phyloP scores from a whole-genome alignment of 345 rosid species.

The Garcia nutans region DNA sequence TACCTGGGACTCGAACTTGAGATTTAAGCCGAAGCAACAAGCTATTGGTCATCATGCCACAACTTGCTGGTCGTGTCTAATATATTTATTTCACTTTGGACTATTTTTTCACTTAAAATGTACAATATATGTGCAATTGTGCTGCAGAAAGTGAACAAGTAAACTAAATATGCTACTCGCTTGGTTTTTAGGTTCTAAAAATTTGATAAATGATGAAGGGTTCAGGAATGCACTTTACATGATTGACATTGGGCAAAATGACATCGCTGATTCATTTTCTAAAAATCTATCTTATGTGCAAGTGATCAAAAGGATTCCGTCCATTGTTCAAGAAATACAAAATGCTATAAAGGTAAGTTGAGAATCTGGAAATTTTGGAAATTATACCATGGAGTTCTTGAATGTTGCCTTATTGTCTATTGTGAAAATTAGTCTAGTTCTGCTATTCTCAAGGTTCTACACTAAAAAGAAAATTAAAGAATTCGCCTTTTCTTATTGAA shows the following conservation, averaged over 20 bases:
- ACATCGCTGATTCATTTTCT: slow-evolving; percentile 68
- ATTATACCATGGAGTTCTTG: background rate
- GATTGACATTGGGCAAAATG: slow-evolving; percentile 86
- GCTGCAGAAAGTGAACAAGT: background rate
- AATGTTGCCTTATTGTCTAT: background rate
- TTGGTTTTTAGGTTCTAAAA: slow-evolving; percentile 38
- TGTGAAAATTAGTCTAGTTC: too few relatives aligned
- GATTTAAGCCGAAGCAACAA: too few relatives aligned
- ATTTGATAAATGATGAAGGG: slow-evolving; percentile 43
- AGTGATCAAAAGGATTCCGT: slow-evolving; percentile 53
- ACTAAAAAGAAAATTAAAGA: background rate
- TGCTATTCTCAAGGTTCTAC: too few relatives aligned
- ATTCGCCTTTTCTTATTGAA: background rate
- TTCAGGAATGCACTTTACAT: slow-evolving; percentile 71
- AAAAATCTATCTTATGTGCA: slow-evolving; percentile 49
- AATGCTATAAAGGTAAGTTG: slow-evolving; percentile 56
- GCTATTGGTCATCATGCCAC: too few relatives aligned
- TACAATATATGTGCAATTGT: background rate
- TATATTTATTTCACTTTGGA: too few relatives aligned
- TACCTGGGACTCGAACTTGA: too few relatives aligned
- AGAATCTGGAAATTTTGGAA: background rate
- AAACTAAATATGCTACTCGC: background rate
- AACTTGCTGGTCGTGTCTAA: too few relatives aligned
- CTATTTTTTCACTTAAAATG: too few relatives aligned
- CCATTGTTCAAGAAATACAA: slow-evolving; percentile 52